phyloP scores from a whole-genome alignment of 2,329 filamentous ascomycete genomes.

The Aspergillus niger region DNA sequence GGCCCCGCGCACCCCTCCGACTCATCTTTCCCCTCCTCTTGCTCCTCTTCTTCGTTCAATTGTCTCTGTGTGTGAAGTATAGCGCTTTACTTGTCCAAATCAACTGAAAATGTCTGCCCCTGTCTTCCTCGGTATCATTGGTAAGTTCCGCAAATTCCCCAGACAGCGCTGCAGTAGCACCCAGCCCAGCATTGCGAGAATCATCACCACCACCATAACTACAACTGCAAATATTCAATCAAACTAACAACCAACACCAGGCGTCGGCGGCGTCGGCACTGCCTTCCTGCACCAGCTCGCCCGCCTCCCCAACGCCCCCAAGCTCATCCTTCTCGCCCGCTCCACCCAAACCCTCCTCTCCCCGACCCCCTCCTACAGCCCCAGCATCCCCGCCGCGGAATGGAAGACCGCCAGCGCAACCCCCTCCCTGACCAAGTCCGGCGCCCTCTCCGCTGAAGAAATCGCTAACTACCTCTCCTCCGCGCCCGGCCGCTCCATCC shows the following conservation, averaged over 20 bases:
- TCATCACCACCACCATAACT: background rate
- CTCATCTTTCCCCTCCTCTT: slow-evolving; percentile 9
- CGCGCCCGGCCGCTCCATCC: slow-evolving; percentile 74
- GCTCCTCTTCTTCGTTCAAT: background rate
- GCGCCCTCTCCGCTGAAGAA: slow-evolving; percentile 63
- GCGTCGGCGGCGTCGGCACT: slow-evolving; percentile 90
- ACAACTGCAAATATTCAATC: background rate
- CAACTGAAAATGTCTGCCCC: slow-evolving; percentile 35
- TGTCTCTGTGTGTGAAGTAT: background rate
- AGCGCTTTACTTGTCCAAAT: background rate
- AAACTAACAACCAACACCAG: slow-evolving; percentile 48
- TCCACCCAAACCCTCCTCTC: slow-evolving; percentile 81
- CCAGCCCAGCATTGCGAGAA: background rate
- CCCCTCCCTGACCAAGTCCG: slow-evolving; percentile 57
- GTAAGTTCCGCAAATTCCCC: slow-evolving; percentile 25
- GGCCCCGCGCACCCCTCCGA: slow-evolving; percentile 6
- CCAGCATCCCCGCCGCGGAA: slow-evolving; percentile 61
- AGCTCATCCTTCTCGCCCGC: slow-evolving; percentile 81
- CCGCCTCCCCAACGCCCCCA: slow-evolving; percentile 67
- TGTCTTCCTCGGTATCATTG: slow-evolving; percentile 48
- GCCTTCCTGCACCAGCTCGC: slow-evolving; percentile 84
- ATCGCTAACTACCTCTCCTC: slow-evolving; percentile 75
- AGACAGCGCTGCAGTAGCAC: background rate
- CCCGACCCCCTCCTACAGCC: slow-evolving; percentile 65
- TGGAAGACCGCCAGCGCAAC: slow-evolving; percentile 62